Base-by-base conservation (phyloP, 2,329 filamentous ascomycete genomes). In the Lasiodiplodia sp. region DNA sequence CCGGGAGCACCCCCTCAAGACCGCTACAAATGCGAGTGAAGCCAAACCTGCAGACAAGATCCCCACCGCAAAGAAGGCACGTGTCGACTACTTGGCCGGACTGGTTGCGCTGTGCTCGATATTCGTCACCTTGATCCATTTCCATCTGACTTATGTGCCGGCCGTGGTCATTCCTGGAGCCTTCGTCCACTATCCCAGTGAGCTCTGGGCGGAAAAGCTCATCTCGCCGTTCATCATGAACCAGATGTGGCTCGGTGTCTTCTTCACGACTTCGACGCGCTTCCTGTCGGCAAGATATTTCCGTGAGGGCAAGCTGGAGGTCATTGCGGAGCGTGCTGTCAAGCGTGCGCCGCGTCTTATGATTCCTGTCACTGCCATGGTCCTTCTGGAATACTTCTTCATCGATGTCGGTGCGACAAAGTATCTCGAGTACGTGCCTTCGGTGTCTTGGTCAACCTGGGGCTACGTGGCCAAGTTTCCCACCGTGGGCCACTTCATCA, bases 211-310 rank as follows among this genome's bases (percentile, higher is more conserved):
- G 2, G 77, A 79, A 38, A 81, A 79, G 69, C 80, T 81, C 12
- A 73, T 84, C 23, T 80, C 79, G 0, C 78, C 82, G 1, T 84
- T 81, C 70, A 72, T 84, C 12, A 77, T 84, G 44, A 83, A 84
- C 38, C 80, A 80, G 52, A 77, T 84, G 68, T 84, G 82, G 80
- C 80, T 85, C 14, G 83, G 83, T 23, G 80, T 82, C 28, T 85
- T 85, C 75, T 82, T 85, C 73, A 82, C 82, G 10, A 85, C 81
- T 8, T 83, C 83, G 0, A 82, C 81, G 49, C 80, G 83, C 57
- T 85, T 85, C 72, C 69, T 85, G 37, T 77, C 79, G 14, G 74
- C 78, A 2, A 77, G 77, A 49, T 85, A 83, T 64, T 76, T 85
- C 10, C 78, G 75, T 56, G 79, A 76, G 4, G 83, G 82, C 21